Percentiles rank a stretch among this genome's conserved stretches.
phyloP scores from a whole-genome alignment of 805 yeast species.

The Hanseniaspora meyeri region DNA sequence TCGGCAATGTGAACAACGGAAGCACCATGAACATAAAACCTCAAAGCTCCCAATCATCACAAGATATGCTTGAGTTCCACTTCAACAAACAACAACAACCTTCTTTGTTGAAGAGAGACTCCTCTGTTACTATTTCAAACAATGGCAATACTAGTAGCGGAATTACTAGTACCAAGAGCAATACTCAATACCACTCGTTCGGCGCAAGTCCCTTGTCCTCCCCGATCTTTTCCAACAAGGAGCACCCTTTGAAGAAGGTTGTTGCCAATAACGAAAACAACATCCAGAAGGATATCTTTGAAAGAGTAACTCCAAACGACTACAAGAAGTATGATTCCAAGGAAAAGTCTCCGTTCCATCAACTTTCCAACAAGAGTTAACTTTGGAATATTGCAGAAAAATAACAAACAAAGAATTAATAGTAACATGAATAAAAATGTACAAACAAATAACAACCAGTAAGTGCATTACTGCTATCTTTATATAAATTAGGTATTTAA shows the following conservation, averaged over 20 bases:
- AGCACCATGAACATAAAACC: constrained; percentile 16
- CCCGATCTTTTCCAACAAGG: constrained; percentile 3
- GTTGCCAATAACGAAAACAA: no score
- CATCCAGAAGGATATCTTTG: constrained; percentile 6
- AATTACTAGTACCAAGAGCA: background rate
- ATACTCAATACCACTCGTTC: constrained; percentile 10
- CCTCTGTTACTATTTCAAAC: constrained; percentile 11
- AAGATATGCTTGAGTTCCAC: constrained; percentile 14
- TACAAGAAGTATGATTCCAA: constrained; percentile 5
- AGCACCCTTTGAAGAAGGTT: background rate
- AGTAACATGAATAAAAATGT: background rate
- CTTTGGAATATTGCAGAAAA: background rate
- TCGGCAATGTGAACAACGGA: constrained; percentile 18
- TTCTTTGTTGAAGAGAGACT: constrained; percentile 12
- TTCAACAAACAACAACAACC: constrained; percentile 12
- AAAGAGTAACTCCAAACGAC: constrained; percentile 9
- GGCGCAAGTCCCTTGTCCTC: constrained; percentile 15
- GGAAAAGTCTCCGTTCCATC: constrained; percentile 11
- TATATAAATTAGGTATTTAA: background rate
- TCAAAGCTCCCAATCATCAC: constrained; percentile 17
- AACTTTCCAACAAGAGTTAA: constrained; percentile 16
- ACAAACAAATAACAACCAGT: background rate
- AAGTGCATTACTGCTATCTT: background rate
- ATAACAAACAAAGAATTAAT: background rate
- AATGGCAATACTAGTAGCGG: constrained; percentile 5